phyloP scores from a whole-genome alignment of 176 grass and related monocot species.

The Musa schizocarpa region DNA sequence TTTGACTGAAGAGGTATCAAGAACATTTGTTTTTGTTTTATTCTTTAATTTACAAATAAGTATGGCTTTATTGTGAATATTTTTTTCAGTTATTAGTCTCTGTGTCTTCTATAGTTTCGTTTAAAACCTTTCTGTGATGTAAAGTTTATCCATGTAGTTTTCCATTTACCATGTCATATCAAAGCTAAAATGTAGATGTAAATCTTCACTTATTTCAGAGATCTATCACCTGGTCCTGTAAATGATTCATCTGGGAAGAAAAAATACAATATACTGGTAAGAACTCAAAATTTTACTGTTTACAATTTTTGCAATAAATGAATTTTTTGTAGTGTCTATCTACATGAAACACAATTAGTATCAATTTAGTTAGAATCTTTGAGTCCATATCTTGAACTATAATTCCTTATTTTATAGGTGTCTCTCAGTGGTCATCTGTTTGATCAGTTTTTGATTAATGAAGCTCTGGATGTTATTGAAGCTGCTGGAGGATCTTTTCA shows the following conservation, averaged over 20 bases:
- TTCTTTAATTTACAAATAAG: background rate
- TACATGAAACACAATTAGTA: background rate
- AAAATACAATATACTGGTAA: conserved; percentile 61
- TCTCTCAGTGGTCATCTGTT: conserved; percentile 93
- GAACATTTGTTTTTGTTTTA: background rate
- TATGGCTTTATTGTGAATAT: background rate
- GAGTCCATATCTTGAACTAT: conserved; percentile 6
- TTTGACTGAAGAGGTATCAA: too few species aligned
- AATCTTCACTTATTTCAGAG: conserved; percentile 37
- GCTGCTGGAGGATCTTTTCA: conserved; percentile 65
- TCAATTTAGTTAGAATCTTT: background rate
- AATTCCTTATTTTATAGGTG: conserved; percentile 42
- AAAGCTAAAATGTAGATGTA: conserved; percentile 3
- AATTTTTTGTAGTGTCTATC: background rate
- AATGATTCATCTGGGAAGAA: conserved; percentile 59
- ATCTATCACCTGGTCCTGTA: conserved; percentile 33
- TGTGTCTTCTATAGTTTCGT: background rate
- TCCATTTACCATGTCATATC: background rate
- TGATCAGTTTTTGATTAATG: conserved; percentile 95
- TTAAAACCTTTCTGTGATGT: background rate
- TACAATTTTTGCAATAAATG: background rate
- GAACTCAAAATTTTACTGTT: conserved; percentile 4
- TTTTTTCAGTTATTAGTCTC: background rate
- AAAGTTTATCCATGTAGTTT: conserved; percentile 8
- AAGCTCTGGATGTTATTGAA: conserved; percentile 94